phyloP scores from a whole-genome alignment of 805 yeast species.

The Geotrichum ghanense region DNA sequence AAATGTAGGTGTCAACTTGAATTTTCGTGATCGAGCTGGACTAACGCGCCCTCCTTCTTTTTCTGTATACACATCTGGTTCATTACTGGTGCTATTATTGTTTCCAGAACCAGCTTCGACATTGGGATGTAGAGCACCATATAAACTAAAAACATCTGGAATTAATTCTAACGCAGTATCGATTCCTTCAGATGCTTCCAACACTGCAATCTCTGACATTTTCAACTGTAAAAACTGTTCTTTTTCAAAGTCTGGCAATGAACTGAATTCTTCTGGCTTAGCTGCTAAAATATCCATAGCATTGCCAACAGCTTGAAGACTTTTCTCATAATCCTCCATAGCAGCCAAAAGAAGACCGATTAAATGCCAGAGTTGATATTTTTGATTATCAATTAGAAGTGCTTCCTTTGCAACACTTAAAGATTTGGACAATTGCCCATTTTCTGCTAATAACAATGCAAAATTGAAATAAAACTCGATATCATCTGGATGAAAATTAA shows the following conservation, averaged over 20 bases:
- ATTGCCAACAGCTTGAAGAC: conserved; percentile 42
- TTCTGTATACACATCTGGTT: conserved; percentile 3
- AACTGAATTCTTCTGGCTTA: conserved; percentile 5
- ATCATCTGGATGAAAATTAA: conserved; percentile 9
- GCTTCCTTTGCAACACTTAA: conserved; percentile 16
- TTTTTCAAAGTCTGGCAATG: conserved; percentile 23
- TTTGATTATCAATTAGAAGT: conserved; percentile 33
- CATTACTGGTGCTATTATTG: neutral
- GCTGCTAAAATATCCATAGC: conserved; percentile 17
- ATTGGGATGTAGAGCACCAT: conserved; percentile 34
- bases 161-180: conserved; percentile 49
- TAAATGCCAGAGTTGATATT: conserved; percentile 56
- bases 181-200: conserved; percentile 49
- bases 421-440: conserved; percentile 16
- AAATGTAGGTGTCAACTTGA: conserved; percentile 20
- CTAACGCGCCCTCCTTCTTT: neutral
- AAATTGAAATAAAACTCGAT: conserved; percentile 15
- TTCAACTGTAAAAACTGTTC: conserved; percentile 49
- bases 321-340: conserved; percentile 42
- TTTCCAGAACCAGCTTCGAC: conserved; percentile 3
- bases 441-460: conserved; percentile 22
- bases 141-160: conserved; percentile 54
- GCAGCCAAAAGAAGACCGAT: conserved; percentile 53
- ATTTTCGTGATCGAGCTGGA: conserved; percentile 23
- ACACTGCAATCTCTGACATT: conserved; percentile 61